Percentiles rank a stretch among this genome's conserved stretches.
Evolutionary conservation across 768 basidiomycete genomes (phyloP).

Genomic region (Boletus sp.): DNA sequence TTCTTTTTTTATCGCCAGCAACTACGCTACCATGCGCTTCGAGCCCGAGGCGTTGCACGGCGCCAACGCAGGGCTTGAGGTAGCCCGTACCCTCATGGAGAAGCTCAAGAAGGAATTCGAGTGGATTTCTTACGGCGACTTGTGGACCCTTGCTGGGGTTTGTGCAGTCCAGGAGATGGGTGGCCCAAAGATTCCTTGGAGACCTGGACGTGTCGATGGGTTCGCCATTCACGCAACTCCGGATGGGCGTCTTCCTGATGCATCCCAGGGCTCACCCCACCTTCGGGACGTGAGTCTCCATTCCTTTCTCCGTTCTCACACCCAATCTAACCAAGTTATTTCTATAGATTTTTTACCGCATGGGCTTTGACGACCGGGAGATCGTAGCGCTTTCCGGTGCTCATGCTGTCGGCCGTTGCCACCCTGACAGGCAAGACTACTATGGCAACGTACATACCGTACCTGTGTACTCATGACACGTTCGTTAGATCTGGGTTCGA

Average conservation of each 20-base stretch:
- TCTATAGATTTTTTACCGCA: conserved; percentile 63
- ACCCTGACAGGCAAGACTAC: conserved; percentile 61
- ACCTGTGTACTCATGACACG: background rate
- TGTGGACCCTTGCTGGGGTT: conserved; percentile 96
- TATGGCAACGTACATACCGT: background rate
- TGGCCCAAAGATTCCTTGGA: conserved; percentile 92
- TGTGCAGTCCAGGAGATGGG: conserved; percentile 90
- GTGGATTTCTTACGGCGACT: conserved; percentile 95
- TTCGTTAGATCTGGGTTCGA: conserved; percentile 67
- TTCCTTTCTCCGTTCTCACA: background rate
- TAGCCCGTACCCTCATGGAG: conserved; percentile 84
- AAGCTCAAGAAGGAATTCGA: conserved; percentile 82
- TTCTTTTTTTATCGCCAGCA: conserved; percentile 45
- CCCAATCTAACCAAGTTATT: background rate
- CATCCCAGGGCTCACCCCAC: conserved; percentile 78
- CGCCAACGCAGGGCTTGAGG: conserved; percentile 79
- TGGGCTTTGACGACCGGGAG: conserved; percentile 95
- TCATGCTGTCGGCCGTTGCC: conserved; percentile 95
- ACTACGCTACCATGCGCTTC: conserved; percentile 99
- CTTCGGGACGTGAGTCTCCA: conserved; percentile 60
- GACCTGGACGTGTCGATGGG: conserved; percentile 90
- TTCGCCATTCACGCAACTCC: conserved; percentile 71
- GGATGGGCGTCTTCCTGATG: conserved; percentile 90
- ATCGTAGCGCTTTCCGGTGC: conserved; percentile 94
- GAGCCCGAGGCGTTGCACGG: conserved; percentile 81